Percentiles rank a stretch among this genome's conserved stretches.
These are phyloP conservation scores for Fusarium sp. DNA, from an alignment of 2,329 filamentous ascomycete genomes.

Conservation along the genomic window DNA sequence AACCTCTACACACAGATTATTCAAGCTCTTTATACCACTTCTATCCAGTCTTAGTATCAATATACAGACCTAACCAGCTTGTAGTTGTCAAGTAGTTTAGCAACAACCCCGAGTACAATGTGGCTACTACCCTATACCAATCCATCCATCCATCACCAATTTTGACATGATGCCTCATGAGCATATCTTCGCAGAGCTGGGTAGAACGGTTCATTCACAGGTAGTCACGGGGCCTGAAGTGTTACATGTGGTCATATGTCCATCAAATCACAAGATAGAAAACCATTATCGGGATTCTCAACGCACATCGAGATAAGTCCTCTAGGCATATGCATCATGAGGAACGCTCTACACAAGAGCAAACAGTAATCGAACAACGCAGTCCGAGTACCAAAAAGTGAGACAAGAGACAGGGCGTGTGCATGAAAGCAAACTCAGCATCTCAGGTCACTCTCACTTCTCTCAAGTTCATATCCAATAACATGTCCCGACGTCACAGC, in stretches of 20 bases:
- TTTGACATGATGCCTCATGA: neutral
- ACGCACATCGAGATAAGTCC: neutral
- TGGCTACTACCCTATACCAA: neutral
- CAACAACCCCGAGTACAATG: neutral
- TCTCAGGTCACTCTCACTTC: neutral
- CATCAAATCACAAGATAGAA: neutral
- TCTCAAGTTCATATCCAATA: neutral
- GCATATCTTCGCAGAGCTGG: too few relatives aligned
- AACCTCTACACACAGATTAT: rapidly evolving
- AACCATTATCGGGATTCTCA: neutral
- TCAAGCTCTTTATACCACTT: neutral
- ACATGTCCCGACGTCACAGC: neutral
- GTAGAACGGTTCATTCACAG: neutral
- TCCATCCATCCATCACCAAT: neutral
- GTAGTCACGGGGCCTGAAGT: neutral
- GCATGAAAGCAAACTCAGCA: neutral
- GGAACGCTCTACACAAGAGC: neutral
- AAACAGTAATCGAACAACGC: neutral
- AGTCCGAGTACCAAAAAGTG: neutral
- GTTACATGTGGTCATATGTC: neutral
- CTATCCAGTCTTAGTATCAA: neutral
- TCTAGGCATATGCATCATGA: neutral
- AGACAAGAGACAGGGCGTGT: neutral
- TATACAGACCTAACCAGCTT: neutral
- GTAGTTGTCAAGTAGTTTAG: neutral